Evolutionary conservation across 805 yeast genomes (phyloP), one percentile per base, ranked within the genome.

Genomic region (Metahyphopichia silvanorum): DNA sequence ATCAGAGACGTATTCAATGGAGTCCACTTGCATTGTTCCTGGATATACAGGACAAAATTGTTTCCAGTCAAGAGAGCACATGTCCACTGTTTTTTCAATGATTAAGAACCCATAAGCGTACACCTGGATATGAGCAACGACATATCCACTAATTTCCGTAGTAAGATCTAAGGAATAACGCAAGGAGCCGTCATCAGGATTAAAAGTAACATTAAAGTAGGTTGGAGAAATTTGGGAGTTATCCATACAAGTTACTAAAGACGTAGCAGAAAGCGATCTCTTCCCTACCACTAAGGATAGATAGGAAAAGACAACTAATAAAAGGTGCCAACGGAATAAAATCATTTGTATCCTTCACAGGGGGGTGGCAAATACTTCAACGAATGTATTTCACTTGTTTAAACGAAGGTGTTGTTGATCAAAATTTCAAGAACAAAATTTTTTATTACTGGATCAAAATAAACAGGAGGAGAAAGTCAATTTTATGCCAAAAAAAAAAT

Each of bases 31-130:
- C 51, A 89, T 74, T 24, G 76, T 61, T 20, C 96, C 96, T 0
- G 96, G 89, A 46, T 69, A 79, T 21, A 89, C 56, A 1, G 96
- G 96, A 60, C 97, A 89, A 53, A 89, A 85, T 63, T 89, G 95
- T 51, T 82, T 83, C 83, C 94, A 81, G 20, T 76, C 76, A 32
- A 76, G 58, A 19, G 41, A 36, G 64, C 97, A 89, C 38, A 86
- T 63, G 50, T 86, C 74, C 31, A 88, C 55, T 1, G 53, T 49
- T 46, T 70, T 64, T 5, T 71, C 57, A 42, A 87, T 79, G 51
- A 86, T 73, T 37, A 67, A 60, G 62, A 88, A 82, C 0, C 97
- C 97, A 53, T 87, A 89, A 4, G 96, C 96, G 50, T 77, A 86
- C 10, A 88, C 85, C 27, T 74, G 77, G 16, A 86, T 66, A 32